Percentiles rank a stretch among this genome's conserved stretches.
These are phyloP conservation scores for Sarocladiaceae sp. DNA, from an alignment of 2,329 filamentous ascomycete genomes.

Conservation along the genomic window DNA sequence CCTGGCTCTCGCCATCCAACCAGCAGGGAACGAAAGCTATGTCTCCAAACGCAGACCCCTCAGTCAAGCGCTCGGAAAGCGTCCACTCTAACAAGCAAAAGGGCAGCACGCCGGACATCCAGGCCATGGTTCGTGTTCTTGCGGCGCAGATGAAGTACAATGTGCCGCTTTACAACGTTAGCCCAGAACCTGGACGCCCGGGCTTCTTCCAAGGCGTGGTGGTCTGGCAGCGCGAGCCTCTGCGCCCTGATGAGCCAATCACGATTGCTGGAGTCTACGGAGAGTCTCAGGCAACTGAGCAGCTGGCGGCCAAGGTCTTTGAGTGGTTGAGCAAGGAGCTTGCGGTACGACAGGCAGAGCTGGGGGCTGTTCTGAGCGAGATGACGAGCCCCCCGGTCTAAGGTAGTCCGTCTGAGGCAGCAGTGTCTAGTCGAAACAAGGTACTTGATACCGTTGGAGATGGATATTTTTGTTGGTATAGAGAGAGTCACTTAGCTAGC, in stretches of 20 bases:
- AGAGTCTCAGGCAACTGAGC: conserved; percentile 28
- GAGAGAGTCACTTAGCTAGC: too few species aligned
- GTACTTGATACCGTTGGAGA: too few species aligned
- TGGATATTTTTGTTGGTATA: too few species aligned
- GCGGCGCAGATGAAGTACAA: conserved; percentile 15
- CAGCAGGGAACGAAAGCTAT: too few species aligned
- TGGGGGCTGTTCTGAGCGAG: conserved; percentile 1
- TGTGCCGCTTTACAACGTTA: conserved; percentile 27
- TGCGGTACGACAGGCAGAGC: conserved; percentile 10
- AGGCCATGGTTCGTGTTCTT: conserved; percentile 20
- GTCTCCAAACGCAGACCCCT: too few species aligned
- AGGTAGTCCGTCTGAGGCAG: too few species aligned
- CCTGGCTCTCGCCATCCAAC: too few species aligned
- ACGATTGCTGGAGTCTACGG: conserved; percentile 26
- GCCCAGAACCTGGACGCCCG: conserved; percentile 12
- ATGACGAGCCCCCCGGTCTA: not conserved
- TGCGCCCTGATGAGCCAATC: conserved; percentile 26
- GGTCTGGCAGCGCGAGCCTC: conserved; percentile 24
- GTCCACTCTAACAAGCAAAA: too few species aligned
- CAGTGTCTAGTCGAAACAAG: too few species aligned
- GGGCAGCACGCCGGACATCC: conserved; percentile 11
- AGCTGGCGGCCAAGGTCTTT: conserved; percentile 34
- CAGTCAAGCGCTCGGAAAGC: too few species aligned
- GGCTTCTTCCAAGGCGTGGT: conserved; percentile 30
- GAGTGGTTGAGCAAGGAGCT: conserved; percentile 25